Conservation (phyloP, 2,329 filamentous ascomycete species). For the Hypoxylon sp. region DNA sequence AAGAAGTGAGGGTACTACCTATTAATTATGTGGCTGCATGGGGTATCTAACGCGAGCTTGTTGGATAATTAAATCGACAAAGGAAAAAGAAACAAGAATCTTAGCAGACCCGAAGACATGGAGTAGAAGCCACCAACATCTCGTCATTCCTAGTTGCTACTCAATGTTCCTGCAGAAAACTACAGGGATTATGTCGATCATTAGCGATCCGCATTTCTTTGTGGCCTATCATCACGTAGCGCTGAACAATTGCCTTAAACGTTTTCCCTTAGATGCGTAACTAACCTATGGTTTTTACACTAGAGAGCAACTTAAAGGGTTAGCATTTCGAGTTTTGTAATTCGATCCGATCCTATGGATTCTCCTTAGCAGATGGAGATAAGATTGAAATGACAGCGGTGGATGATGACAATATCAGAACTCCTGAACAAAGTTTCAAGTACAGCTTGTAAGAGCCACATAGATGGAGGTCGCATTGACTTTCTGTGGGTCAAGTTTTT, state of each 20-base stretch:
- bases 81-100: constrained; percentile 2
- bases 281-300: background rate
- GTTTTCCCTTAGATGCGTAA: background rate
- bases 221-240: constrained; percentile 30
- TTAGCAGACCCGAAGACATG: constrained; percentile 18
- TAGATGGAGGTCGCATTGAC: background rate
- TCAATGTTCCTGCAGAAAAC: constrained; percentile 40
- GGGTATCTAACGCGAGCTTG: background rate
- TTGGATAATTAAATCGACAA: constrained; percentile 11
- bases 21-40: background rate
- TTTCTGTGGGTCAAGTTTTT: constrained; percentile 9
- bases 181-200: constrained; percentile 29
- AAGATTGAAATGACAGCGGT: background rate
- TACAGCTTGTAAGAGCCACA: constrained; percentile 7
- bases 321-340: background rate
- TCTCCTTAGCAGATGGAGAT: background rate
- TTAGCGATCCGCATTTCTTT: constrained; percentile 35
- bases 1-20: background rate
- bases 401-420: constrained; percentile 16
- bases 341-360: background rate
- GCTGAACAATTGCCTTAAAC: background rate
- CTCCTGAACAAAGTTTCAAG: constrained; percentile 19
- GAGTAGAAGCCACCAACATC: constrained; percentile 22
- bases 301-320: background rate
- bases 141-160: constrained; percentile 27